Conservation (phyloP, 2,329 filamentous ascomycete species). For the Ophiostoma piceae region DNA sequence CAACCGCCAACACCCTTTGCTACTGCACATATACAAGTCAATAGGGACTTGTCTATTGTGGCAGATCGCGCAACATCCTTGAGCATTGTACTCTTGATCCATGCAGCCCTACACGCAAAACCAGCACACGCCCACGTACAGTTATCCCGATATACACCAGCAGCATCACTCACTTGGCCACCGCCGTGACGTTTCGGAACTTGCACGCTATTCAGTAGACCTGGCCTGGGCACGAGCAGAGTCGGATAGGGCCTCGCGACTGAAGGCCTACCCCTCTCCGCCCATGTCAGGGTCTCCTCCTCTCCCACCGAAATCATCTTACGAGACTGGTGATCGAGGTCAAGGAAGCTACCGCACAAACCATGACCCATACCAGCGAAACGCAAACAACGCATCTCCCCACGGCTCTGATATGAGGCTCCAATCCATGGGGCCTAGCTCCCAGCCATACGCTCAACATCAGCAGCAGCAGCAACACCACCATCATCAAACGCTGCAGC, state of each 20-base stretch:
- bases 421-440: conserved; percentile 24
- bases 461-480: conserved; percentile 15
- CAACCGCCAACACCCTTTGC: neutral
- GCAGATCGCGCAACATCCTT: conserved; percentile 3
- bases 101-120: conserved; percentile 47
- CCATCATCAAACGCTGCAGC: neutral
- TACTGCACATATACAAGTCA: conserved; percentile 3
- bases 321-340: conserved; percentile 52
- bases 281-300: conserved; percentile 68
- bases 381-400: conserved; percentile 31
- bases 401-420: conserved; percentile 36
- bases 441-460: conserved; percentile 13
- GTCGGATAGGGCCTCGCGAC: conserved; percentile 48
- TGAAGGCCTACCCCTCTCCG: conserved; percentile 63
- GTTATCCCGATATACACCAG: conserved; percentile 38
- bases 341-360: conserved; percentile 44
- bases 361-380: conserved; percentile 49
- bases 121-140: neutral
- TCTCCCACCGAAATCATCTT: conserved; percentile 53
- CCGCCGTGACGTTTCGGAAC: conserved; percentile 53
- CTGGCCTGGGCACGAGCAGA: conserved; percentile 52
- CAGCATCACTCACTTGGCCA: conserved; percentile 48
- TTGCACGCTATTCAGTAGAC: conserved; percentile 52
- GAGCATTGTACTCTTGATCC: conserved; percentile 34
- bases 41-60: neutral